Percentiles rank a stretch among this genome's conserved stretches.
These are phyloP conservation scores for Lentithecium fluviatile DNA, from an alignment of 495 filamentous ascomycete species.

Conservation along the genomic window DNA sequence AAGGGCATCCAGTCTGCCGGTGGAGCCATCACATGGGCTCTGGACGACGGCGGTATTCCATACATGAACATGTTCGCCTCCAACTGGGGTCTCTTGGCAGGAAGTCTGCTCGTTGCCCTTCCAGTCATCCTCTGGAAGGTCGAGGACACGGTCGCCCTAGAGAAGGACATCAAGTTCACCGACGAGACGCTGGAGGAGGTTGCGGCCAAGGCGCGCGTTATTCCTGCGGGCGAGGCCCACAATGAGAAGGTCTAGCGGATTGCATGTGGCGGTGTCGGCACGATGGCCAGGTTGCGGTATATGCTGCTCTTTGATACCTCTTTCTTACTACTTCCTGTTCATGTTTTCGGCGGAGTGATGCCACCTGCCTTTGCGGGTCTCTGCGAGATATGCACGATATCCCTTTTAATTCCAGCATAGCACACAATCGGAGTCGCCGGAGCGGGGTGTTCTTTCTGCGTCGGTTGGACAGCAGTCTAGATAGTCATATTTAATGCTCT, in stretches of 20 bases:
- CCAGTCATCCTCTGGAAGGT: slow-evolving; percentile 79
- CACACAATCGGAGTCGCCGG: slow-evolving; percentile 5
- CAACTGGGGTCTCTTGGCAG: slow-evolving; percentile 72
- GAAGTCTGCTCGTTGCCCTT: slow-evolving; percentile 68
- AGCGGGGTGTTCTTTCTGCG: slow-evolving; percentile 3
- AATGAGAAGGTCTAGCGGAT: slow-evolving; percentile 24
- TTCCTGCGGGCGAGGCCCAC: neutral
- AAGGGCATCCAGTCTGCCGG: slow-evolving; percentile 97
- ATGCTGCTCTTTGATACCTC: slow-evolving; percentile 7
- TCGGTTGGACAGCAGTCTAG: neutral
- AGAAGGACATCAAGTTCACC: slow-evolving; percentile 78
- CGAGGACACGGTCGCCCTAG: slow-evolving; percentile 66
- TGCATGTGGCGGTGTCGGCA: neutral
- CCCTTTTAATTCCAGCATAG: slow-evolving; percentile 3
- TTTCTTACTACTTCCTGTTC: slow-evolving; percentile 8
- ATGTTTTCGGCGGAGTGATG: slow-evolving; percentile 8
- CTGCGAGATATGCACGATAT: slow-evolving; percentile 13
- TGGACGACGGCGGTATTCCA: slow-evolving; percentile 60
- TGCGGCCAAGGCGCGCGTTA: slow-evolving; percentile 22
- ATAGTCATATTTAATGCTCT: neutral
- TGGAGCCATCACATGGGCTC: slow-evolving; percentile 78
- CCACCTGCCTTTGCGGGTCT: slow-evolving; percentile 4
- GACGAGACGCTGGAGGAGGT: slow-evolving; percentile 77
- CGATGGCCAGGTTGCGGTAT: neutral
- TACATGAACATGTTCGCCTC: slow-evolving; percentile 57